Base-by-base conservation (phyloP, 2,329 filamentous ascomycete genomes). In the Spiromastix sp. region DNA sequence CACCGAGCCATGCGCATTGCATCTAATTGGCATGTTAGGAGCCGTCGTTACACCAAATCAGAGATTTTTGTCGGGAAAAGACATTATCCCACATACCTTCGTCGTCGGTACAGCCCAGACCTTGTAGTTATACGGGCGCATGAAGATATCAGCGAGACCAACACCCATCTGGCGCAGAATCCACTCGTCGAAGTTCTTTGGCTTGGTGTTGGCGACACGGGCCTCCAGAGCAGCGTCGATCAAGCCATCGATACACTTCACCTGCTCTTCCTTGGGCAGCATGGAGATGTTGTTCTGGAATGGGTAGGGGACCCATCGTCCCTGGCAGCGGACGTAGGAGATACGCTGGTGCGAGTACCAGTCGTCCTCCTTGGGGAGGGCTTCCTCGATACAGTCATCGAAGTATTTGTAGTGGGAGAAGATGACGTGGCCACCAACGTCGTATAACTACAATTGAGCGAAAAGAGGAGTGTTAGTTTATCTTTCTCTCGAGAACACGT, bases 381-480 rank as follows among this genome's bases (percentile, higher is more conserved):
- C 91, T 73, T 98, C 91, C 62, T 96, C 77, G 59, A 98, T 81
- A 71, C 85, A 93, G 72, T 98, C 91, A 68, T 98, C 91, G 63
- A 98, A 98, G 78, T 98, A 98, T 71, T 95, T 95, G 81, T 98
- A 98, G 77, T 95, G 87, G 52, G 87, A 95, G 76, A 95, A 95
- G 69, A 95, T 95, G 67, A 95, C 87, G 67, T 95, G 87, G 52
- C 87, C 87, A 60, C 87, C 87, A 52, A 98, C 91, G 67, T 98
- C 91, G 75, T 95, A 98, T 54, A 98, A 77, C 89, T 94, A 56
- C 15, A 40, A 18, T n/a, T n/a, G n/a, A n/a, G n/a, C n/a, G n/a
- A n/a, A n/a, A n/a, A n/a, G n/a, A n/a, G n/a, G n/a, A n/a, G n/a
- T n/a, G n/a, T n/a, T n/a, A n/a, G n/a, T n/a, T n/a, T n/a, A n/a